Percentiles rank a stretch among this genome's conserved stretches.
phyloP scores from a whole-genome alignment of 768 basidiomycete species.

The Nidularia sp. region DNA sequence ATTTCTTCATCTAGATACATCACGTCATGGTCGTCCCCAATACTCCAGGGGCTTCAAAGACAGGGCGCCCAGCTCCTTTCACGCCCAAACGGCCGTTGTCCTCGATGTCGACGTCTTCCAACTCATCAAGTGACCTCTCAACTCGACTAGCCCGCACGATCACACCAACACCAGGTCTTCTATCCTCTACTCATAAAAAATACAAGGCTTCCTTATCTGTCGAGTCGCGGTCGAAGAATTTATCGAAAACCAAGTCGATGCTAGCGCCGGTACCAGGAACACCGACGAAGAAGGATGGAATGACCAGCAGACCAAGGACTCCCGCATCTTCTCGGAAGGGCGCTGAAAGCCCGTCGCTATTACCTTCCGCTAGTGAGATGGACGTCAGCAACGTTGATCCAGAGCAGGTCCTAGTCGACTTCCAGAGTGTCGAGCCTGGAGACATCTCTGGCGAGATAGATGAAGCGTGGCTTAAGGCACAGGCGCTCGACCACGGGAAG shows the following conservation, averaged over 20 bases:
- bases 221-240: conserved; percentile 27
- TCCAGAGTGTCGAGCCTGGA: conserved; percentile 59
- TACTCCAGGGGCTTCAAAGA: conserved; percentile 29
- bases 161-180: conserved; percentile 24
- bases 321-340: conserved; percentile 48
- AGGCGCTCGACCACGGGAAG: conserved; percentile 50
- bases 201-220: conserved; percentile 61
- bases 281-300: conserved; percentile 19
- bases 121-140: conserved; percentile 5
- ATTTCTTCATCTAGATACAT: no score
- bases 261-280: background rate
- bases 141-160: conserved; percentile 7
- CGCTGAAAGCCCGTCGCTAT: conserved; percentile 44
- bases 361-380: conserved; percentile 59
- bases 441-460: conserved; percentile 72
- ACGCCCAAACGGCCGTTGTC: conserved; percentile 54
- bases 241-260: conserved; percentile 13
- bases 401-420: conserved; percentile 77
- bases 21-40: conserved; percentile 11
- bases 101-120: conserved; percentile 17
- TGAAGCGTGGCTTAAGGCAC: conserved; percentile 43
- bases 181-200: conserved; percentile 51
- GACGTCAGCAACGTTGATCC: conserved; percentile 70
- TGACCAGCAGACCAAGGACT: conserved; percentile 41
- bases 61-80: conserved; percentile 39